Base-by-base conservation (phyloP, 305 asterid genomes). In the Fraxinus sp. region DNA sequence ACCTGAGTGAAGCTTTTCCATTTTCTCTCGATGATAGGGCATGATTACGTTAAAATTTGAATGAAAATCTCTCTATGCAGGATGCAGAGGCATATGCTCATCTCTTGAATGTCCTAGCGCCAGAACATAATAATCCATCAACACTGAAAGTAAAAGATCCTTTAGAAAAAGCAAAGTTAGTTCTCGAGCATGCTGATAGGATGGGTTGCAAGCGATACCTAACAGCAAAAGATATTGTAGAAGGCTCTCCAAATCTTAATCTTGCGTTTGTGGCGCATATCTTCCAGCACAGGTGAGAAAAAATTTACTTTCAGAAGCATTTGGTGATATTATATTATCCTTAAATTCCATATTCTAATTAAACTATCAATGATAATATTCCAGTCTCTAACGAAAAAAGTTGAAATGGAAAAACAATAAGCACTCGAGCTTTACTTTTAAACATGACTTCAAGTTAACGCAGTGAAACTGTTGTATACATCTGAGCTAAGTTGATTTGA, bases 261-360 rank as follows among this genome's bases (percentile, higher is more conserved):
- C 98, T 97, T 85, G 99, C 99, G 43, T 97, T 97, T 87, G 98
- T 97, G 83, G 98, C 99, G 8, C 98, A 92, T 82, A 89, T 97
- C 83, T 97, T 97, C 87, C 99, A 97, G 91, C 98, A 93, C 79
- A 92, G 99, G 98, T 93, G 82, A 84, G 88, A 16, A 93, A 92
- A 80, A 35, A 7, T 0, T 64, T 64, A 64, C 24, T 9, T 66
- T 39, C 98, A 26, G 74, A 26, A 66, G 36, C 74, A 66, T 66
- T 26, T 30, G 41, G 22, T 16, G 64, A 74, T 62, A 46, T 68
- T 82, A 7, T 22, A 55, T 75, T 14, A 9, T 20, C 75, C 59
- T 3, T 33, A 46, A n/a, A 68, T 59, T 35, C 75, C 52, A 28
- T 57, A n/a, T 22, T 71, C 41, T 35, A 70, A 74, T 55, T 7